A percentile compares a stretch with the other conserved stretches of the same genome.
phyloP scores from a whole-genome alignment of 176 grass and related monocot species.

The Panicum miliaceum region DNA sequence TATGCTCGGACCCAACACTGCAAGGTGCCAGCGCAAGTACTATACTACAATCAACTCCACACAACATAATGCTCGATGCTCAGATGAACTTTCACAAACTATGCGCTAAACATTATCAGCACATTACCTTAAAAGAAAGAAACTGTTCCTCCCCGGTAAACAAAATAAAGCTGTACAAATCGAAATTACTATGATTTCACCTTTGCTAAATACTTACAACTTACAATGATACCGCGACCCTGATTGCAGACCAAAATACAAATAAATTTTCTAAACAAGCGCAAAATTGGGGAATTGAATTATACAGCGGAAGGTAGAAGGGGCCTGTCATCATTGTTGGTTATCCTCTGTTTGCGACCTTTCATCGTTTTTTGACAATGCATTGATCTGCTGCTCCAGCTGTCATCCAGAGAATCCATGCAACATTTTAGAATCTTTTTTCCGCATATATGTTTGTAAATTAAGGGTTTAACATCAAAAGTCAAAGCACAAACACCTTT shows the following conservation, averaged over 20 bases:
- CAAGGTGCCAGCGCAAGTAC: neutral
- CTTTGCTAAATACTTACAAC: slow-evolving; percentile 55
- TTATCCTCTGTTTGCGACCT: slow-evolving; percentile 33
- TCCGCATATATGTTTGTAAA: neutral
- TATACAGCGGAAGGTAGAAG: slow-evolving; percentile 30
- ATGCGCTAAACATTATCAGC: neutral
- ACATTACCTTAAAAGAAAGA: neutral
- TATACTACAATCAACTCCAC: neutral
- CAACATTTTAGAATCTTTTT: neutral
- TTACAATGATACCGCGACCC: slow-evolving; percentile 40
- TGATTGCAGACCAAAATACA: slow-evolving; percentile 35
- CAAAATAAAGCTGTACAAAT: slow-evolving; percentile 46
- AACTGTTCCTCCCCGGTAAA: neutral
- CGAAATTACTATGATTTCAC: slow-evolving; percentile 45
- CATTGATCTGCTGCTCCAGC: slow-evolving; percentile 74
- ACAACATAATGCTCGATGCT: neutral
- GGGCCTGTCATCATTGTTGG: slow-evolving; percentile 24
- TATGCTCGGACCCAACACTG: neutral
- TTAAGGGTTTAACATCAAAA: neutral
- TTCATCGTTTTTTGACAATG: slow-evolving; percentile 63
- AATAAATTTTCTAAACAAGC: slow-evolving; percentile 47
- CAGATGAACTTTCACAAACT: slow-evolving; percentile 7
- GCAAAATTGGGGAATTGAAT: slow-evolving; percentile 58
- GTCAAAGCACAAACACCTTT: neutral
- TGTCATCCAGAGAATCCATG: slow-evolving; percentile 38